Evolutionary conservation across 441 rosid genomes (phyloP).

Genomic region (Syzygium syzygioides): DNA sequence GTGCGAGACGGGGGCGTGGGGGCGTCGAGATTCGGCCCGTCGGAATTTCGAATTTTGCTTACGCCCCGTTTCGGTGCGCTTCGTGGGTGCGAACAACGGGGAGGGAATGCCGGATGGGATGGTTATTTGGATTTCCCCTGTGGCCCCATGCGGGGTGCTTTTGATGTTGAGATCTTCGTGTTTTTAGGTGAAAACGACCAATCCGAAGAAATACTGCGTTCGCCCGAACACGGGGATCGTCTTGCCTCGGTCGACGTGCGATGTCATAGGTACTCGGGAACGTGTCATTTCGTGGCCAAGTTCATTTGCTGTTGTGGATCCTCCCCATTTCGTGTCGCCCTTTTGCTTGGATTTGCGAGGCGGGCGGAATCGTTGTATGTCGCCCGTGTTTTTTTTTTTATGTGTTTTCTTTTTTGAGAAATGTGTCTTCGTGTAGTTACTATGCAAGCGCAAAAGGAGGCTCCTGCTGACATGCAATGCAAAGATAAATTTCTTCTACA

Average conservation of each 20-base stretch:
- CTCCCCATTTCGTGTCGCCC: neutral
- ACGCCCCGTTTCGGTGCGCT: neutral
- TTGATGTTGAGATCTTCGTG: neutral
- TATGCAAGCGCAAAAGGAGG: constrained; percentile 82
- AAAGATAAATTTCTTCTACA: constrained; percentile 77
- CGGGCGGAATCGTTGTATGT: neutral
- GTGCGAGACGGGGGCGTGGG: neutral
- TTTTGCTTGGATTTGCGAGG: neutral
- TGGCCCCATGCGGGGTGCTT: neutral
- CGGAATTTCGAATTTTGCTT: neutral
- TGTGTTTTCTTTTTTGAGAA: neutral
- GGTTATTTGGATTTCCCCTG: neutral
- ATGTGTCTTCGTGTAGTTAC: constrained; percentile 34
- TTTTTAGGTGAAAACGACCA: constrained; percentile 75
- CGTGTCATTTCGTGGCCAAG: neutral
- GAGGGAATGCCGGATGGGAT: neutral
- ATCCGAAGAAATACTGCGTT: constrained; percentile 77
- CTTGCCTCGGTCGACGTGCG: constrained; percentile 63
- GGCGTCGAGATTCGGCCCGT: neutral
- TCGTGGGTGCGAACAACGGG: neutral
- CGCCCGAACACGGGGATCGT: constrained; percentile 74
- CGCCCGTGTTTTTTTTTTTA: neutral
- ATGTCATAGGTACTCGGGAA: constrained; percentile 37
- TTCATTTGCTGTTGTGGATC: neutral
- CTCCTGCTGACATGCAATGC: constrained; percentile 74